phyloP scores from a whole-genome alignment of 345 rosid species.

The Linum tenue region DNA sequence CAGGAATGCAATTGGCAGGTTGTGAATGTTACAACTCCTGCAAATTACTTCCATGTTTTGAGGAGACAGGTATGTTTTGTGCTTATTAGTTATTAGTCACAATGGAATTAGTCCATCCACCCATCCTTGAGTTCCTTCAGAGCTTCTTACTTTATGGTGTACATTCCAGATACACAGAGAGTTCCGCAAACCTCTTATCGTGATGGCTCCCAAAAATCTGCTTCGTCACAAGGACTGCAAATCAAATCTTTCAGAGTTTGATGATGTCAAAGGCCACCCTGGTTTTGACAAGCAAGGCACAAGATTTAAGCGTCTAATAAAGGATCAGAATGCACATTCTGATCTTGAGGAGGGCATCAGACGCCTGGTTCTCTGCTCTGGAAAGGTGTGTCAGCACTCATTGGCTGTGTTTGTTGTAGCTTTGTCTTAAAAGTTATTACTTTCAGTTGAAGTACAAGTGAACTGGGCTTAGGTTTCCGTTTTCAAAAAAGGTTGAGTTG shows the following conservation, averaged over 20 bases:
- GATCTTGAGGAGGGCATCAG: constrained; percentile 77
- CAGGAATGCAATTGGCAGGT: constrained; percentile 87
- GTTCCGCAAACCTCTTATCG: constrained; percentile 82
- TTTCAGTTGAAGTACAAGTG: not conserved
- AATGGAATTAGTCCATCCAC: not conserved
- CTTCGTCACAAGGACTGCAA: constrained; percentile 88
- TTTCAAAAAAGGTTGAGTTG: too few relatives aligned
- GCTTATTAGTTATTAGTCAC: not conserved
- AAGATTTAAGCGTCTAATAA: constrained; percentile 80
- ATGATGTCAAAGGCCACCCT: constrained; percentile 89
- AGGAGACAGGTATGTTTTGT: constrained; percentile 51
- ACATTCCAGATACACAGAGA: constrained; percentile 60
- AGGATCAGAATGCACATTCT: constrained; percentile 77
- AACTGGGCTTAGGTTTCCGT: too few relatives aligned
- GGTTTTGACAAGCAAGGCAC: constrained; percentile 98
- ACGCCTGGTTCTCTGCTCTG: constrained; percentile 86
- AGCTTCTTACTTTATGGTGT: too few relatives aligned
- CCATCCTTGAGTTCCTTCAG: not conserved
- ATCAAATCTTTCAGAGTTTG: constrained; percentile 90
- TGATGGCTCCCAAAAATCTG: constrained; percentile 84
- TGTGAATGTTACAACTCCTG: constrained; percentile 83
- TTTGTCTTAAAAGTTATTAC: not conserved
- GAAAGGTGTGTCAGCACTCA: constrained; percentile 41
- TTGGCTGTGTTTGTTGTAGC: not conserved
- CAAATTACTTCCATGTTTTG: constrained; percentile 77